phyloP scores from a whole-genome alignment of 2,329 filamentous ascomycete species.

The Aspergillus quadrilineatus region DNA sequence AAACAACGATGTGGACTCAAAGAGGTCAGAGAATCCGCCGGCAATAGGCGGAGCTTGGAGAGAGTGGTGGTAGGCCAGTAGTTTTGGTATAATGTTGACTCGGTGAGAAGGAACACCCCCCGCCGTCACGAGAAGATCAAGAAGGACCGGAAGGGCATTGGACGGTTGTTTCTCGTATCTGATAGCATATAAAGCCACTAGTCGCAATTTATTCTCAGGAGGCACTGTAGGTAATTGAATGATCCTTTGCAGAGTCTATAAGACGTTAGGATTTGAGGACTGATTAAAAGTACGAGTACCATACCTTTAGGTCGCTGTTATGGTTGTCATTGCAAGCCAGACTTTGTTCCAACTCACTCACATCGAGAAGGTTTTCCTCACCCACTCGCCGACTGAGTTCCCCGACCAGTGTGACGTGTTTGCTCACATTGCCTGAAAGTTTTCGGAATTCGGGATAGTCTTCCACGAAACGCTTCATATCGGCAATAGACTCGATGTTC shows the following conservation, averaged over 20 bases:
- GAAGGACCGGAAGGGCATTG: constrained; percentile 77
- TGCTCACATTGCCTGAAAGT: constrained; percentile 95
- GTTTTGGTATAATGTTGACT: constrained; percentile 75
- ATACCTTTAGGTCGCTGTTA: constrained; percentile 80
- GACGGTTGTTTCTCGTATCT: constrained; percentile 85
- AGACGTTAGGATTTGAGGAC: not conserved
- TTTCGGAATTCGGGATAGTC: constrained; percentile 98
- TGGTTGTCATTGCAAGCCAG: constrained; percentile 97
- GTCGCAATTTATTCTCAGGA: constrained; percentile 76
- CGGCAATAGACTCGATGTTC: constrained; percentile 93
- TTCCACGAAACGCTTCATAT: constrained; percentile 99
- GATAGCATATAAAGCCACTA: constrained; percentile 92
- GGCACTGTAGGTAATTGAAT: constrained; percentile 78
- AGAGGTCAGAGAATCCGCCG: constrained; percentile 83
- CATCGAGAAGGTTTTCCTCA: constrained; percentile 84
- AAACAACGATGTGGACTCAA: constrained; percentile 89
- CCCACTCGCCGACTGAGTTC: constrained; percentile 88
- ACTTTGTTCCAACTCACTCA: constrained; percentile 95
- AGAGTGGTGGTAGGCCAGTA: constrained; percentile 82
- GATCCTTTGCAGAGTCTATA: constrained; percentile 75
- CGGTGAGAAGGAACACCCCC: constrained; percentile 75
- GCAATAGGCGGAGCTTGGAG: constrained; percentile 74
- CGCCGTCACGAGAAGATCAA: constrained; percentile 80
- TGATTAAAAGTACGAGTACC: constrained; percentile 11
- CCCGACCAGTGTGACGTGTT: constrained; percentile 93